Evolutionary conservation across 352 stramenopile species (phyloP).

Genomic region (Globisporangium emineosum): DNA sequence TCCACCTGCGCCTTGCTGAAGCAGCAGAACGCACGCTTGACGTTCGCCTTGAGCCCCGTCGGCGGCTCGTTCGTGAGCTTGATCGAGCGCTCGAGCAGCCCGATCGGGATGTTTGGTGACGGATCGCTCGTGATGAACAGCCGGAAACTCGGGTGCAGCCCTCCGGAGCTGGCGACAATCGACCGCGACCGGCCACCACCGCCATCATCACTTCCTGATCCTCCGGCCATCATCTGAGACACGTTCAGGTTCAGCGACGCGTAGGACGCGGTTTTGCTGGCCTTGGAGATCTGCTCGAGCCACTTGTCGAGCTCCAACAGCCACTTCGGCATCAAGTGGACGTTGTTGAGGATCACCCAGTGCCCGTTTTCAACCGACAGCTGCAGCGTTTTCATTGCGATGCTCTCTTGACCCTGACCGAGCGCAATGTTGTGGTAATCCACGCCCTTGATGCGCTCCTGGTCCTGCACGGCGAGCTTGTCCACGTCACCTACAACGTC

Average conservation of each 20-base stretch:
- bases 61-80: conserved; percentile 90
- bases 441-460: conserved; percentile 91
- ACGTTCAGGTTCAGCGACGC: conserved; percentile 28
- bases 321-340: conserved; percentile 94
- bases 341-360: conserved; percentile 95
- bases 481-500: conserved; percentile 97
- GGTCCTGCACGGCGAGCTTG: conserved; percentile 89
- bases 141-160: conserved; percentile 75
- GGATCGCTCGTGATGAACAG: conserved; percentile 91
- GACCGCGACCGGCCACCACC: conserved; percentile 21
- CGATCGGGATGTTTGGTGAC: conserved; percentile 81
- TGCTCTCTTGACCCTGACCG: conserved; percentile 91
- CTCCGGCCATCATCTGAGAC: neutral
- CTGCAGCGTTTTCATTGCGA: conserved; percentile 88
- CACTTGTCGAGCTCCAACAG: conserved; percentile 91
- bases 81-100: conserved; percentile 86
- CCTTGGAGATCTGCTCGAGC: conserved; percentile 81
- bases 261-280: conserved; percentile 49
- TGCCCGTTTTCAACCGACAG: conserved; percentile 89
- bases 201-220: neutral
- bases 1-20: conserved; percentile 78
- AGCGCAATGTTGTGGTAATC: conserved; percentile 96
- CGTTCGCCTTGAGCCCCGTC: conserved; percentile 84
- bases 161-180: conserved; percentile 23
- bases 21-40: conserved; percentile 83